Evolutionary conservation across 257 asterid species (phyloP).

Genomic region (Nicotiana benthamiana): DNA sequence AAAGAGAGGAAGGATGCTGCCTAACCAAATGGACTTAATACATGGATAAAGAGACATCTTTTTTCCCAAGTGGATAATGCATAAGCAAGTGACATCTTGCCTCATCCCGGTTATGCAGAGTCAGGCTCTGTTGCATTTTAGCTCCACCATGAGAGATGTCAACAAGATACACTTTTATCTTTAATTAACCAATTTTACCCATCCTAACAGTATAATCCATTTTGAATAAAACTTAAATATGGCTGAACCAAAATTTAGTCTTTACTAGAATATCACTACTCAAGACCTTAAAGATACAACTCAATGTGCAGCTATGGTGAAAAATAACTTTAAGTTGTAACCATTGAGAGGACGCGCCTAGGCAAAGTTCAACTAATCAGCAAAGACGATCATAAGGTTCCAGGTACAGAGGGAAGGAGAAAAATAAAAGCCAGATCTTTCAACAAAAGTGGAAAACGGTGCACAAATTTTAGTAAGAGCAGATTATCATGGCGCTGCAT

Average conservation of each 20-base stretch:
- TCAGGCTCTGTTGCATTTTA: background rate
- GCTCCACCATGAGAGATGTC: background rate
- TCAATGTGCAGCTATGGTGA: background rate
- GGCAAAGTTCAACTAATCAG: background rate
- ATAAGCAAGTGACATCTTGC: background rate
- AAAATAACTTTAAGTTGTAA: background rate
- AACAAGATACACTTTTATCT: background rate
- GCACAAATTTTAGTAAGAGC: background rate
- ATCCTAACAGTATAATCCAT: background rate
- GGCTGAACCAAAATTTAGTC: background rate
- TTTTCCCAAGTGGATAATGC: background rate
- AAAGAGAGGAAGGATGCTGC: background rate
- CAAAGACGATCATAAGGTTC: background rate
- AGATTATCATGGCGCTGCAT: background rate
- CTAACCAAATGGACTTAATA: background rate
- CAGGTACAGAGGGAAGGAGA: background rate
- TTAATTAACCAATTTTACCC: background rate
- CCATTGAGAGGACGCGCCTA: background rate
- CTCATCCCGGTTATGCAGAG: background rate
- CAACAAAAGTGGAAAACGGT: background rate
- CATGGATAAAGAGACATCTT: background rate
- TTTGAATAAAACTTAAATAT: background rate
- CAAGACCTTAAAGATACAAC: background rate
- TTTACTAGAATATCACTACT: background rate
- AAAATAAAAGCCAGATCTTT: background rate